Conservation (phyloP, 1,284 basidiomycete genomes). For the Heliocybe sulcata region DNA sequence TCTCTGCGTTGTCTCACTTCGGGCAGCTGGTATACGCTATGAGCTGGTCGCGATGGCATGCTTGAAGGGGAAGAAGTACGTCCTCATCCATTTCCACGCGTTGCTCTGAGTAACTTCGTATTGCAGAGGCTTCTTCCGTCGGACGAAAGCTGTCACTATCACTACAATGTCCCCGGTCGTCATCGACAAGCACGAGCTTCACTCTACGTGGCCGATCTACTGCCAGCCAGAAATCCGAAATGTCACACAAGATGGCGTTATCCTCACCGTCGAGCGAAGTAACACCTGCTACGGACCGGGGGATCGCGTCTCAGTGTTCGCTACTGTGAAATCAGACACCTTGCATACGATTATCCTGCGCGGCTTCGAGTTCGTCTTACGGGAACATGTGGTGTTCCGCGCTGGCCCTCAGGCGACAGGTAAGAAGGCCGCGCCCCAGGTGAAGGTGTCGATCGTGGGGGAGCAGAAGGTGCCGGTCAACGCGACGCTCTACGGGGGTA, state of each 20-base stretch:
- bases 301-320: conserved; percentile 68
- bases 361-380: conserved; percentile 73
- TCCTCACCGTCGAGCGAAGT: conserved; percentile 67
- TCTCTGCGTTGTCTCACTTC: conserved; percentile 5
- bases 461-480: conserved; percentile 68
- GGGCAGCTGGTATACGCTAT: conserved; percentile 70
- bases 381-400: conserved; percentile 66
- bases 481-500: conserved; percentile 62
- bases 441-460: conserved; percentile 42
- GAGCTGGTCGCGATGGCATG: conserved; percentile 81
- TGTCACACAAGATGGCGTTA: conserved; percentile 58
- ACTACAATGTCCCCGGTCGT: conserved; percentile 60
- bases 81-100: conserved; percentile 4
- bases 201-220: conserved; percentile 87
- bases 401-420: conserved; percentile 44
- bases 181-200: conserved; percentile 86
- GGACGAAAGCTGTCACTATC: conserved; percentile 52
- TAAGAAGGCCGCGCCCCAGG: conserved; percentile 52
- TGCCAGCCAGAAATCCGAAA: conserved; percentile 70
- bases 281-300: conserved; percentile 78
- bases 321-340: conserved; percentile 64
- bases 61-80: conserved; percentile 74
- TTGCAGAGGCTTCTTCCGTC: conserved; percentile 66
- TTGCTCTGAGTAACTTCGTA: neutral
- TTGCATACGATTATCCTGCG: conserved; percentile 59